Conservation (phyloP, 352 stramenopile species). For the Globisporangium yorkense region DNA sequence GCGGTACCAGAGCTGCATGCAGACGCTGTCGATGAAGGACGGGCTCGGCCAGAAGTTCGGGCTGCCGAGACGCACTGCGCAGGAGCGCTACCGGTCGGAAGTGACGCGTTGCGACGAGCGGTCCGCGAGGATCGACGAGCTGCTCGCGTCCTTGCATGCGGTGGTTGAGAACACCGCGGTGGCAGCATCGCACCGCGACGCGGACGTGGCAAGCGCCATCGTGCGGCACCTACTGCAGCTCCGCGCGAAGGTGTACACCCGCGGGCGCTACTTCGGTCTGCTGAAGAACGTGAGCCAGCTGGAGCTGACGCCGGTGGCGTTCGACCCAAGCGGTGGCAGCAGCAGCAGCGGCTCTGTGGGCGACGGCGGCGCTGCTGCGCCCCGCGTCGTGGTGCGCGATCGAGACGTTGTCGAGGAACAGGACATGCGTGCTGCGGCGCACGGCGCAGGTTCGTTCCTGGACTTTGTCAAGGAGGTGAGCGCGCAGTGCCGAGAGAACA, state of each 20-base stretch:
- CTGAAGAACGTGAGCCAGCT: slow-evolving; percentile 52
- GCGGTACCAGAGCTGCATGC: slow-evolving; percentile 63
- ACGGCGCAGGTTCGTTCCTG: slow-evolving; percentile 27
- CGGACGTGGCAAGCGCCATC: slow-evolving; percentile 15
- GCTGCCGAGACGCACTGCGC: slow-evolving; percentile 69
- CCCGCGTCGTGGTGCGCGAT: slow-evolving; percentile 23
- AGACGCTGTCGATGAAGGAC: slow-evolving; percentile 84
- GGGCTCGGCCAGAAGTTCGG: slow-evolving; percentile 88
- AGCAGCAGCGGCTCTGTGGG: background rate
- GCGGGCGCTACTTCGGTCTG: slow-evolving; percentile 56
- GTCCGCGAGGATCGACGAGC: slow-evolving; percentile 51
- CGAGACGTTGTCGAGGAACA: slow-evolving; percentile 41
- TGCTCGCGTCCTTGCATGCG: slow-evolving; percentile 47
- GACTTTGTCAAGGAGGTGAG: slow-evolving; percentile 54
- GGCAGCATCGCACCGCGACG: background rate
- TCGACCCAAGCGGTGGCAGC: slow-evolving; percentile 11
- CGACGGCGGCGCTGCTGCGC: background rate
- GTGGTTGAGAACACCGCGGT: slow-evolving; percentile 22
- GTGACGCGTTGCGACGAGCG: slow-evolving; percentile 73
- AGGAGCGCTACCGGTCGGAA: slow-evolving; percentile 81
- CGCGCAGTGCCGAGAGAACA: slow-evolving; percentile 51
- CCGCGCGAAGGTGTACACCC: slow-evolving; percentile 50
- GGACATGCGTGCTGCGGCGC: slow-evolving; percentile 10
- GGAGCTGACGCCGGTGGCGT: slow-evolving; percentile 26
- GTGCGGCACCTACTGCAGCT: slow-evolving; percentile 43